phyloP scores from a whole-genome alignment of 2,329 filamentous ascomycete species.

The Dactylella cylindrospora region DNA sequence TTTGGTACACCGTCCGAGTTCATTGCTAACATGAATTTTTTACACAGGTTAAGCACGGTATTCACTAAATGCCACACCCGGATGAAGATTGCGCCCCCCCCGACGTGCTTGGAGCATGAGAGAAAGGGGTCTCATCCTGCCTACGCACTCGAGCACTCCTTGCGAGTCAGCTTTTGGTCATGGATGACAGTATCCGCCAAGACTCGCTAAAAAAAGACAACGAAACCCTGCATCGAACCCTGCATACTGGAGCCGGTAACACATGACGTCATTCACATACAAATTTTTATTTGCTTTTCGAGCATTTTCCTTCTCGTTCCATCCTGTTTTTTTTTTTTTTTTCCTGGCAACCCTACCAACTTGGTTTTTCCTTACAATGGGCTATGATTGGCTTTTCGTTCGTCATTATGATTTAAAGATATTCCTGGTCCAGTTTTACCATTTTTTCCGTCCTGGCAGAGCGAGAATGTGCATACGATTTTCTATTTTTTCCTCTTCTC shows the following conservation, averaged over 20 bases:
- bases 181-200: conserved; percentile 7
- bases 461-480: conserved; percentile 2
- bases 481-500: background rate
- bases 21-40: conserved; percentile 42
- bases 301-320: background rate
- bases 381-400: conserved; percentile 33
- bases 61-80: conserved; percentile 44
- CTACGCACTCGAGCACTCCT: too few relatives aligned
- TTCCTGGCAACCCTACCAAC: conserved; percentile 9
- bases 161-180: too few relatives aligned
- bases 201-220: background rate
- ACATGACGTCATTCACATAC: conserved; percentile 35
- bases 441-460: too few relatives aligned
- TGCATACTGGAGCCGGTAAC: conserved; percentile 29
- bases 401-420: conserved; percentile 40
- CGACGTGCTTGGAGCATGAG: too few relatives aligned
- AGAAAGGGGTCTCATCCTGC: too few relatives aligned
- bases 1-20: conserved; percentile 4
- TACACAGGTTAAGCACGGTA: conserved; percentile 49
- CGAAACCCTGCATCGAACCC: conserved; percentile 20
- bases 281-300: conserved; percentile 27
- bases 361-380: conserved; percentile 33
- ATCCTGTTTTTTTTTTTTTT: conserved; percentile 11
- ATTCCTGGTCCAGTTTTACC: conserved; percentile 18
- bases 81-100: too few relatives aligned